Evolutionary conservation across 345 rosid species (phyloP).

Genomic region (Eucalyptus cloeziana): DNA sequence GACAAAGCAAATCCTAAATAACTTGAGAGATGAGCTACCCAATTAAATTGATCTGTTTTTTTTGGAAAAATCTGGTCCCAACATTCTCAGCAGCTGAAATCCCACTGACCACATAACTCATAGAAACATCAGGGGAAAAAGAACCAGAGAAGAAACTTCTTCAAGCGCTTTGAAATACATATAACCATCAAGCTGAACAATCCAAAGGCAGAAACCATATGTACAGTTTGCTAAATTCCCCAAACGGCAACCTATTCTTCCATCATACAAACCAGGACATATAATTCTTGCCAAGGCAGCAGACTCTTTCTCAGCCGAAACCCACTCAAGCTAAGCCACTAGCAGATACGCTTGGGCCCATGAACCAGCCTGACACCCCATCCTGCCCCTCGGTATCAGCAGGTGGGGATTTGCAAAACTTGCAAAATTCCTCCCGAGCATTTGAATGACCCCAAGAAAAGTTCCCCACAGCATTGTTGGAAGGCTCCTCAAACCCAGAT

Average conservation of each 20-base stretch:
- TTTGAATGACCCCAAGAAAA: too few species aligned
- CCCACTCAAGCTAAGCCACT: too few species aligned
- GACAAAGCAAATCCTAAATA: too few species aligned
- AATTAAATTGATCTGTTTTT: too few species aligned
- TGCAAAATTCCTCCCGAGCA: too few species aligned
- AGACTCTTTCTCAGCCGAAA: background rate
- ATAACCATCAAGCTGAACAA: background rate
- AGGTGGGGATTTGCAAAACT: too few species aligned
- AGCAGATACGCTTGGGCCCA: too few species aligned
- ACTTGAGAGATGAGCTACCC: too few species aligned
- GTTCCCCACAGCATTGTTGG: too few species aligned
- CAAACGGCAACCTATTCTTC: background rate
- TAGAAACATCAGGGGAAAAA: background rate
- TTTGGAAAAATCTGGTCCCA: background rate
- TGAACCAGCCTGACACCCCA: too few species aligned
- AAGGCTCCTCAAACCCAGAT: too few species aligned
- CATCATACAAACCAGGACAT: background rate
- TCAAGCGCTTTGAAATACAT: background rate
- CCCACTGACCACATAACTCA: background rate
- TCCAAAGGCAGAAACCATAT: background rate
- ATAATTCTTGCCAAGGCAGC: background rate
- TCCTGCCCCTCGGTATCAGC: too few species aligned
- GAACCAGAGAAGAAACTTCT: background rate
- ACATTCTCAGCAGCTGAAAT: background rate
- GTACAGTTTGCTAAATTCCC: background rate